A percentile compares a stretch with the other conserved stretches of the same genome.
These are phyloP conservation scores for Blastosporella zonata DNA, from an alignment of 1,284 basidiomycete species.

Conservation along the genomic window DNA sequence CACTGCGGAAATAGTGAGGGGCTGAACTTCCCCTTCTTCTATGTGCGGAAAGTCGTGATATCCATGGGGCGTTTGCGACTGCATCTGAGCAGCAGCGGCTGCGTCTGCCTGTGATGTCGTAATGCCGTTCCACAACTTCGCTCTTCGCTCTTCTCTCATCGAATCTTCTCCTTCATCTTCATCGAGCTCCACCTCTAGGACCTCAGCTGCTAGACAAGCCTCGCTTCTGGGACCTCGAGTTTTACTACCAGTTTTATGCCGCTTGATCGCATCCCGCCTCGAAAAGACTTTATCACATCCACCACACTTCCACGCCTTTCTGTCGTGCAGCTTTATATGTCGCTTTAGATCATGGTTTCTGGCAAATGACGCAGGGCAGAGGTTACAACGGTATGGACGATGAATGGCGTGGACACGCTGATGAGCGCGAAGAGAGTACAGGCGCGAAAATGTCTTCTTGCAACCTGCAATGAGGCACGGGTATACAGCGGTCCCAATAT, in stretches of 20 bases:
- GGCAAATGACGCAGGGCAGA: constrained; percentile 69
- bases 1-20: constrained; percentile 44
- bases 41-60: constrained; percentile 30
- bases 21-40: constrained; percentile 66
- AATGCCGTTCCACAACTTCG: constrained; percentile 61
- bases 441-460: constrained; percentile 60
- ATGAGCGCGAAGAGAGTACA: constrained; percentile 66
- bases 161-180: constrained; percentile 49
- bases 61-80: constrained; percentile 15
- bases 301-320: constrained; percentile 65
- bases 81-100: constrained; percentile 11
- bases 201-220: constrained; percentile 50
- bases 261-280: constrained; percentile 70
- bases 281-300: constrained; percentile 73
- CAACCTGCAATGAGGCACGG: constrained; percentile 64
- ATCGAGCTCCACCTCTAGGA: constrained; percentile 58
- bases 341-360: constrained; percentile 76
- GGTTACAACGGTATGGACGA: constrained; percentile 58
- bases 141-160: constrained; percentile 51
- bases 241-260: constrained; percentile 60
- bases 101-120: constrained; percentile 36
- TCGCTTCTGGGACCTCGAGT: constrained; percentile 44
- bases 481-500: constrained; percentile 71
- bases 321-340: constrained; percentile 64
- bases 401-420: constrained; percentile 60